Base-by-base conservation (phyloP, 805 yeast genomes). In the Teunomyces lycoperdinae region DNA sequence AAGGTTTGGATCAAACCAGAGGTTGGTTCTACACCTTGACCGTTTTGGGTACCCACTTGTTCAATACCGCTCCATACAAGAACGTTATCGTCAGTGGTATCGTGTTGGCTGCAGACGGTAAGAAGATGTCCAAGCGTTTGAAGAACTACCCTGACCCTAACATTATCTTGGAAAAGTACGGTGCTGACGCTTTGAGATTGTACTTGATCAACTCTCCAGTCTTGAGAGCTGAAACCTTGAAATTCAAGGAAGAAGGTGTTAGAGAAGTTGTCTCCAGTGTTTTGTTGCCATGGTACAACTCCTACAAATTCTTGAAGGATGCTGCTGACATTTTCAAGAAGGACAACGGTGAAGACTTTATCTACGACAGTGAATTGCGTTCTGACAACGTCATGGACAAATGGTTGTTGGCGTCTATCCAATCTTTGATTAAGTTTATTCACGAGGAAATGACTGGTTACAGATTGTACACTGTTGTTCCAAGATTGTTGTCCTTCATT, bases 21-120 rank as follows among this genome's bases (percentile, higher is more conserved):
- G 99, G 99, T 67, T 94, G 99, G 99, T 94, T 94, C 75, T 94
- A 94, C 72, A 94, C 99, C 45, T 79, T 94, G 68, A 85, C 96
- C 41, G 97, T 94, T 20, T 79, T 94, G 62, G 99, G 98, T 68
- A 89, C 96, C 49, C 97, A 92, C 61, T 75, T 94, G 60, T 94
- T 94, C 75, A 85, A 87, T 62, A 80, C 84, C 50, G 95, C 96
- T 54, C 98, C 99, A 43, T 94, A 87, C 78, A 76, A 92, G 71
- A 94, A 94, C 68, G 96, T 91, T 55, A 89, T 94, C 67, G 99
- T 94, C 45, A 78, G 90, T 38, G 99, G 99, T 78, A 88, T 94
- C 64, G 96, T 94, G 40, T 79, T 94, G 58, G 99, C 99, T 41
- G 84, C 94, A 40, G 99, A 94, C 66, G 99, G 99, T 71, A 94